These are phyloP conservation scores for Psilocybe sp. DNA, from an alignment of 768 basidiomycete genomes.

Conservation along the genomic window DNA sequence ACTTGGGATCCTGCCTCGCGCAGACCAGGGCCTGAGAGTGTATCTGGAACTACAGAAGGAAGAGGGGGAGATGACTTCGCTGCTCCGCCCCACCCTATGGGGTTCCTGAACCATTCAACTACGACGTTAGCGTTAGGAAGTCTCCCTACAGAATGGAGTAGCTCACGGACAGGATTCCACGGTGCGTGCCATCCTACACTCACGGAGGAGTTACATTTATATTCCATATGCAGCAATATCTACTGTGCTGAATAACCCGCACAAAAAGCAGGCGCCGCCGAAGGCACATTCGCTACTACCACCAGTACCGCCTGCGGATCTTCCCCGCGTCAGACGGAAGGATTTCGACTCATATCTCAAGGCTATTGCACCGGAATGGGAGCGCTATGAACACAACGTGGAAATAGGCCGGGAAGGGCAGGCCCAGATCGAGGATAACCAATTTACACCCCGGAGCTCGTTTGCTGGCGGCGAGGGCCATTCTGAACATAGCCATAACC, in stretches of 20 bases:
- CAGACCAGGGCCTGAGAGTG: conserved; percentile 65
- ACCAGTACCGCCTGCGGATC: conserved; percentile 63
- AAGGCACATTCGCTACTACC: conserved; percentile 84
- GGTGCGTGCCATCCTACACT: conserved; percentile 38
- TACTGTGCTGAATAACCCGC: conserved; percentile 89
- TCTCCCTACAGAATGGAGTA: conserved; percentile 72
- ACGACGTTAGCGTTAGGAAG: conserved; percentile 44
- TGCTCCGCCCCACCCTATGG: conserved; percentile 44
- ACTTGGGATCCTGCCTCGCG: conserved; percentile 66
- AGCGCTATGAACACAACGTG: conserved; percentile 56
- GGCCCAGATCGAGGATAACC: conserved; percentile 33
- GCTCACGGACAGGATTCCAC: conserved; percentile 83
- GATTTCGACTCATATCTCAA: conserved; percentile 85
- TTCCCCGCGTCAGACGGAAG: conserved; percentile 76
- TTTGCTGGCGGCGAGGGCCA: conserved; percentile 14
- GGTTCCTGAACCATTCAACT: conserved; percentile 49
- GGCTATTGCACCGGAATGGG: conserved; percentile 75
- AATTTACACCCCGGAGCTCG: conserved; percentile 22
- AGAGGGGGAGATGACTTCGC: conserved; percentile 62
- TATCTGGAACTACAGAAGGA: conserved; percentile 71
- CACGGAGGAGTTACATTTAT: neutral
- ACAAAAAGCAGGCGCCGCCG: conserved; percentile 79
- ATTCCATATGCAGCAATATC: conserved; percentile 68
- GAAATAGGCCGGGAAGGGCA: conserved; percentile 36
- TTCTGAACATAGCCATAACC: neutral